Evolutionary conservation across 2,329 filamentous ascomycete genomes (phyloP).

Genomic region (Ascocoryne sarcoides): DNA sequence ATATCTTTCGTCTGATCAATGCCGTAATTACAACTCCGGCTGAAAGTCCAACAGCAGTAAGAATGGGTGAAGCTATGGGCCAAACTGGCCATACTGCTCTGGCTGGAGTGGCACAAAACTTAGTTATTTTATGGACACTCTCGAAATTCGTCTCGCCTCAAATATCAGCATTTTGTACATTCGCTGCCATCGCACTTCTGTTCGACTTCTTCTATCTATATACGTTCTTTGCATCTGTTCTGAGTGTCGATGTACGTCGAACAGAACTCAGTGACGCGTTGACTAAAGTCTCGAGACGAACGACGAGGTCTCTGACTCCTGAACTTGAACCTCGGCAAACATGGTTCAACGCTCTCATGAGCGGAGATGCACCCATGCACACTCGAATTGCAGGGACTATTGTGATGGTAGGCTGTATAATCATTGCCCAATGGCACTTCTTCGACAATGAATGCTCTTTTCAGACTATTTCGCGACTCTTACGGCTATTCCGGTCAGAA

Average conservation of each 20-base stretch:
- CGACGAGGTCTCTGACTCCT: slow-evolving; percentile 10
- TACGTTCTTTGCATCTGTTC: slow-evolving; percentile 70
- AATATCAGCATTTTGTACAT: slow-evolving; percentile 67
- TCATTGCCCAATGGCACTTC: slow-evolving; percentile 72
- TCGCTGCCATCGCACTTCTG: slow-evolving; percentile 63
- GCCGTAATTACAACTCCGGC: slow-evolving; percentile 64
- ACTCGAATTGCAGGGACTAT: slow-evolving; percentile 68
- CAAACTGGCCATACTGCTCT: slow-evolving; percentile 63
- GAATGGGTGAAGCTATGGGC: slow-evolving; percentile 67
- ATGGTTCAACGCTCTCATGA: slow-evolving; percentile 54
- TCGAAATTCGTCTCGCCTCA: slow-evolving; percentile 60
- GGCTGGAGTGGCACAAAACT: slow-evolving; percentile 59
- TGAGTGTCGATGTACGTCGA: slow-evolving; percentile 70
- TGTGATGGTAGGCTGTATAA: slow-evolving; percentile 62
- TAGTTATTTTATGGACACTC: slow-evolving; percentile 56
- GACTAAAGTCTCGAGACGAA: slow-evolving; percentile 36
- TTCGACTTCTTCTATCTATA: slow-evolving; percentile 73
- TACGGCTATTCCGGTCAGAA: slow-evolving; percentile 19
- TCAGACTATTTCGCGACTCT: slow-evolving; percentile 30
- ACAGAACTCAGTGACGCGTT: slow-evolving; percentile 69
- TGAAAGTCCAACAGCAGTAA: slow-evolving; percentile 56
- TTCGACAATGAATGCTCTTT: slow-evolving; percentile 49
- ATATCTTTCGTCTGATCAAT: slow-evolving; percentile 71
- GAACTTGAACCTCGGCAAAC: slow-evolving; percentile 30
- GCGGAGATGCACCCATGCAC: slow-evolving; percentile 57